Base-by-base conservation (phyloP, 2,329 filamentous ascomycete species). In the Coniochaeta pulveracea region DNA sequence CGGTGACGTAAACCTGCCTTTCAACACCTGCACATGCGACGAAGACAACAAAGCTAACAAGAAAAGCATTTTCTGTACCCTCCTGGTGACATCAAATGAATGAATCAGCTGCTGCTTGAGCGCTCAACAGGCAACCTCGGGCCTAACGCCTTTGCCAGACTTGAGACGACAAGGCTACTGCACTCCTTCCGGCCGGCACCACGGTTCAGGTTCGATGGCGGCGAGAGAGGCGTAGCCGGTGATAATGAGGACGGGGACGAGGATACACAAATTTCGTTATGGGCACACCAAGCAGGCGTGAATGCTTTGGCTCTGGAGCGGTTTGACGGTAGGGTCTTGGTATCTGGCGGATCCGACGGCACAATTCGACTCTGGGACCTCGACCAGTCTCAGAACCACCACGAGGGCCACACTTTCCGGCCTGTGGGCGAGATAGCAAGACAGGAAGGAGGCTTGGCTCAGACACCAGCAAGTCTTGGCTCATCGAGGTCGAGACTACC, bases 301-400 rank as follows among this genome's bases (percentile, higher is more conserved):
- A 91, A 80, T 48, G 75, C 80, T 24, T 61, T 95, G 25, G 76
- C 81, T 0, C 69, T 94, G 24, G 88, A 95, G 48, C 74, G 76
- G 32, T 85, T 91, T 48, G 83, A 91, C 41, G 85, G 83, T 3
- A 67, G 76, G 49, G 81, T 83, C 43, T 67, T 95, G 40, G 57
- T 94, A 2, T 93, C 88, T 1, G 89, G 85, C 4, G 86, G 88
- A 19, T 80, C 84, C 4, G 85, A 94, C 50, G 84, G 82, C 8
- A 82, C 81, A 1, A 75, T 95, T 48, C 82, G 78, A 43, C 60
- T 95, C 28, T 95, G 88, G 88, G 80, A 95, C 56, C 69, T 95
- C 6, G 82, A 93, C 47, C 60, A 69, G 32, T 61, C 64, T 43
- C 52, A 50, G 10, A 63, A 63, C 39, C 55, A 61, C 5, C 60